A percentile compares a stretch with the other conserved stretches of the same genome.
Evolutionary conservation across 2,329 filamentous ascomycete genomes (phyloP).

Genomic region (Knufia petricola): DNA sequence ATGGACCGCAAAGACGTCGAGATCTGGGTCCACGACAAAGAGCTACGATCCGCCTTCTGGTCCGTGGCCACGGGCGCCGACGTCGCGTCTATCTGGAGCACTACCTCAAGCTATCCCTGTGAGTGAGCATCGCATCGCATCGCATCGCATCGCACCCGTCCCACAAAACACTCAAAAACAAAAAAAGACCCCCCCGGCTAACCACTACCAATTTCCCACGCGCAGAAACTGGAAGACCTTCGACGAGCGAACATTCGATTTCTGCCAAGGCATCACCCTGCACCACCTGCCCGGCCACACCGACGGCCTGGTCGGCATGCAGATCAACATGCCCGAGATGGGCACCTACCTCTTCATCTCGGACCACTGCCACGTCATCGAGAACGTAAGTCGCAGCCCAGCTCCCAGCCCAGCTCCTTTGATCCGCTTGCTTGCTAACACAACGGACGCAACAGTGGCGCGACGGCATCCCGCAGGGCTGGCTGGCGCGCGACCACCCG

Average conservation of each 20-base stretch:
- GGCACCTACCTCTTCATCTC: constrained; percentile 22
- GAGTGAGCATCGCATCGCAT: neutral
- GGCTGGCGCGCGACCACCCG: constrained; percentile 21
- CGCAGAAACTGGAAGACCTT: constrained; percentile 21
- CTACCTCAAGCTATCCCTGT: constrained; percentile 21
- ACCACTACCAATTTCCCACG: too few species aligned
- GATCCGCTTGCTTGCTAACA: too few species aligned
- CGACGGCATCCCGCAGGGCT: constrained; percentile 22
- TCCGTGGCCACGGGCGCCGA: constrained; percentile 21
- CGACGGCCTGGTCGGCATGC: constrained; percentile 22
- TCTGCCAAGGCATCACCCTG: constrained; percentile 22
- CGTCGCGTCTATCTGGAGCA: constrained; percentile 21
- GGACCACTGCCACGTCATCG: constrained; percentile 22
- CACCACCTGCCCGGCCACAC: constrained; percentile 22
- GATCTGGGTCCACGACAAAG: constrained; percentile 21
- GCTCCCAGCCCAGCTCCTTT: too few species aligned
- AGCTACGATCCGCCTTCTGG: constrained; percentile 20
- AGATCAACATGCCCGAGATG: constrained; percentile 22
- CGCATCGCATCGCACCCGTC: too few species aligned
- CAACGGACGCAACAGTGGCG: too few species aligned
- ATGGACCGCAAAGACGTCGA: constrained; percentile 19
- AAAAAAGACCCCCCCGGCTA: too few species aligned
- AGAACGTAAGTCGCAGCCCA: constrained; percentile 16
- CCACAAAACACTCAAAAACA: too few species aligned
- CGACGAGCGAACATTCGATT: constrained; percentile 21